Evolutionary conservation across 257 asterid species (phyloP).

Genomic region (Pogostemon cablin): DNA sequence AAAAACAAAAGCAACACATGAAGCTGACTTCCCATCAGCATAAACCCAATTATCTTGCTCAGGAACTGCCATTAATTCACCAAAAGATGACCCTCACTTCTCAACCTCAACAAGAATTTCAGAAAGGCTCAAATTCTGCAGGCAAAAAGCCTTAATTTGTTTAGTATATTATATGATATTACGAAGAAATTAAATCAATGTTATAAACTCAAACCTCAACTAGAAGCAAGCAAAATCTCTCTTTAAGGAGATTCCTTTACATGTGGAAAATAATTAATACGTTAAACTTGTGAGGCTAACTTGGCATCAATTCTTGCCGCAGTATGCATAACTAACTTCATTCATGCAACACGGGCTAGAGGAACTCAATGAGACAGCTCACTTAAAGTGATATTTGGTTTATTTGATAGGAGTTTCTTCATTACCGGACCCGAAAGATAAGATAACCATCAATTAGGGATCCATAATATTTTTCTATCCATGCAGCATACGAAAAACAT

Average conservation of each 20-base stretch:
- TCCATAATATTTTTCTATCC: no score
- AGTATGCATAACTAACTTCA: no score
- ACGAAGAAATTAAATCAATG: conserved; percentile 5
- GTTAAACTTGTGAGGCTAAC: background rate
- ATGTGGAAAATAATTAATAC: background rate
- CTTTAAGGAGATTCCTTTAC: background rate
- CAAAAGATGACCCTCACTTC: conserved; percentile 84
- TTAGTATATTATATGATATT: background rate
- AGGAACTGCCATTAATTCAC: conserved; percentile 75
- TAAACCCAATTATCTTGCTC: conserved; percentile 91
- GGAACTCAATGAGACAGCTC: no score
- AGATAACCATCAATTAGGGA: no score
- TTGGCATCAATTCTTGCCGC: background rate
- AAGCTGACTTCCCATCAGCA: conserved; percentile 80
- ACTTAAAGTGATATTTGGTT: no score
- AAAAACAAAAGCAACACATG: conserved; percentile 89
- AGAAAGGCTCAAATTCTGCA: conserved; percentile 72
- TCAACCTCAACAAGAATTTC: conserved; percentile 87
- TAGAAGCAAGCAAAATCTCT: background rate
- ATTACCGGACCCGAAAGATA: no score
- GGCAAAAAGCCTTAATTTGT: conserved; percentile 17
- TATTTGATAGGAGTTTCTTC: no score
- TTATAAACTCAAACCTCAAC: conserved; percentile 11
- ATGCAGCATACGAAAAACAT: no score
- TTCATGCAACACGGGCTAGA: no score